Conservation (phyloP, 2,329 filamentous ascomycete species). For the Ophiostoma himal-ulmi region DNA sequence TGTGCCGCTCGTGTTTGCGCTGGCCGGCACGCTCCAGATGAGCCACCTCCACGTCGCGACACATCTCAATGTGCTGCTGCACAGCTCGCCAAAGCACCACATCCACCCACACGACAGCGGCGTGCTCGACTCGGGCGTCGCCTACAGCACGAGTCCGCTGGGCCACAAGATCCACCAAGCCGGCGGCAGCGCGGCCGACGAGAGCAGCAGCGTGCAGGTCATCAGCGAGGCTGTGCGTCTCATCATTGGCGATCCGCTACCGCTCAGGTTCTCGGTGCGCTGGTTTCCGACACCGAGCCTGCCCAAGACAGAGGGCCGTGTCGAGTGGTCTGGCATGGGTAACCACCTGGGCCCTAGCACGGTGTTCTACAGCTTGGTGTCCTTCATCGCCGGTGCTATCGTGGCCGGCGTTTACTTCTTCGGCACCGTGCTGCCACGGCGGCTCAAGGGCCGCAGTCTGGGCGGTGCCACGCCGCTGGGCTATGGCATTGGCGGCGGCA, state of each 20-base stretch:
- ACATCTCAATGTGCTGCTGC: slow-evolving; percentile 82
- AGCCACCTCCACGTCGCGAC: slow-evolving; percentile 88
- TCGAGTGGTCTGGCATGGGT: slow-evolving; percentile 61
- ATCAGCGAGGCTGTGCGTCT: slow-evolving; percentile 50
- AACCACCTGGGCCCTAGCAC: slow-evolving; percentile 60
- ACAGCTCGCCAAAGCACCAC: slow-evolving; percentile 59
- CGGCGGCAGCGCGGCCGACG: slow-evolving; percentile 15
- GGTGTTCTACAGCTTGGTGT: slow-evolving; percentile 55
- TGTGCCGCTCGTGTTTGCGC: slow-evolving; percentile 79
- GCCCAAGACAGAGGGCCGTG: slow-evolving; percentile 59
- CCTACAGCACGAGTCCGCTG: slow-evolving; percentile 74
- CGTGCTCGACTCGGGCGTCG: slow-evolving; percentile 78
- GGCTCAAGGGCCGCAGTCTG: slow-evolving; percentile 45
- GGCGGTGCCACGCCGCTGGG: slow-evolving; percentile 55
- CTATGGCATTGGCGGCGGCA: slow-evolving; percentile 41
- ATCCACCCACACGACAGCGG: slow-evolving; percentile 61
- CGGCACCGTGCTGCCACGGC: slow-evolving; percentile 52
- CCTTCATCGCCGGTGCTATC: slow-evolving; percentile 51
- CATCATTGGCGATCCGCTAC: slow-evolving; percentile 80
- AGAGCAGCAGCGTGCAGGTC: slow-evolving; percentile 4
- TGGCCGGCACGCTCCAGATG: slow-evolving; percentile 81
- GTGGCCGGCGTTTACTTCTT: slow-evolving; percentile 55
- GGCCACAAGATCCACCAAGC: slow-evolving; percentile 42
- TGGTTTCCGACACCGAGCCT: slow-evolving; percentile 77
- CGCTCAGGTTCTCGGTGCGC: slow-evolving; percentile 70